Conservation (phyloP, 352 stramenopile species). For the Phytophthora brassicae region DNA sequence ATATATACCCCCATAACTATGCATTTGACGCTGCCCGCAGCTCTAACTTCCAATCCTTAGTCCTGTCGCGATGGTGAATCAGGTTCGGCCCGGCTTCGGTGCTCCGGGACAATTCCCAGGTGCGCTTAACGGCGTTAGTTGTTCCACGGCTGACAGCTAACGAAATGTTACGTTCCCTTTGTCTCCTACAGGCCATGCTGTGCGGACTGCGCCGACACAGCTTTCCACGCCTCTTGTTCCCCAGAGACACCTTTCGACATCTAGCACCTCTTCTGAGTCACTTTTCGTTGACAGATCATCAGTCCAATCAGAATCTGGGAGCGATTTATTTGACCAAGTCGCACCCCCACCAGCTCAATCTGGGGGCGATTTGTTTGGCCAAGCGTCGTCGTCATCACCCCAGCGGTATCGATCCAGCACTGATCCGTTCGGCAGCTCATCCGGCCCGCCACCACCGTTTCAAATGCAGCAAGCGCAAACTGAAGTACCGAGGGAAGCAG, state of each 20-base stretch:
- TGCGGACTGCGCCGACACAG: slow-evolving; percentile 52
- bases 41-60: slow-evolving; percentile 17
- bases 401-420: slow-evolving; percentile 28
- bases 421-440: slow-evolving; percentile 34
- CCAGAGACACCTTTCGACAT: slow-evolving; percentile 34
- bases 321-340: slow-evolving; percentile 29
- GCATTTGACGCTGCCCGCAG: not conserved
- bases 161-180: not conserved
- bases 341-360: slow-evolving; percentile 3
- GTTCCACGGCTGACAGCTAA: not conserved
- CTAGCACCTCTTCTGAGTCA: slow-evolving; percentile 18
- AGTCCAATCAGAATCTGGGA: slow-evolving; percentile 1
- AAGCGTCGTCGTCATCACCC: not conserved
- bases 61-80: slow-evolving; percentile 45
- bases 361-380: slow-evolving; percentile 19
- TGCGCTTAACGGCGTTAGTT: not conserved
- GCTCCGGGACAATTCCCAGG: slow-evolving; percentile 30
- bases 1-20: not conserved
- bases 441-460: slow-evolving; percentile 29
- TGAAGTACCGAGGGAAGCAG: slow-evolving; percentile 15
- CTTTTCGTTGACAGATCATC: slow-evolving; percentile 10
- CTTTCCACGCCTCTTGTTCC: slow-evolving; percentile 60
- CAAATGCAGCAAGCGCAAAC: slow-evolving; percentile 28
- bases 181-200: slow-evolving; percentile 33
- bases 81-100: slow-evolving; percentile 31